Base-by-base conservation (phyloP, 306 rosid genomes). In the Malus fusca region DNA sequence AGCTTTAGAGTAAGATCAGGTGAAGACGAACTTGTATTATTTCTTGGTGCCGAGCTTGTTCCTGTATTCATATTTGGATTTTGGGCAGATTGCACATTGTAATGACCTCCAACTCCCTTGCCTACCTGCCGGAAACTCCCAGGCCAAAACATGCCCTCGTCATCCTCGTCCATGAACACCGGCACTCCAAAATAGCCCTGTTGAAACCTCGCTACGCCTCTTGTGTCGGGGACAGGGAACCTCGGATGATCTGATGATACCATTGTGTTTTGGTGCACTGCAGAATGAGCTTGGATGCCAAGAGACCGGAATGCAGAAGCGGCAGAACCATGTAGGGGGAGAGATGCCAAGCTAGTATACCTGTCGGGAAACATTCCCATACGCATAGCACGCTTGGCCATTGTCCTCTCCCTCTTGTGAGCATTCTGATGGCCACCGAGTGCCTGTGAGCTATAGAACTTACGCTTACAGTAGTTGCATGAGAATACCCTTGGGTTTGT, bases 361-460 rank as follows among this genome's bases (percentile, higher is more conserved):
- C 89, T 79, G 9, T 86, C 84, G 3, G 90, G 71, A 72, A 89
- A 88, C 84, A 89, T 86, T 25, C 95, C 96, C 88, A 93, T 84
- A 61, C 93, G 80, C 93, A 91, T 78, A 1, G 91, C 97, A 0
- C 96, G 96, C 63, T 93, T 93, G 0, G 98, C 97, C 93, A 93
- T 89, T 59, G 97, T 89, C 59, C 98, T 82, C 85, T 93, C 98
- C 84, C 98, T 81, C 75, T 91, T 93, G 64, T 93, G 98, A 62
- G 98, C 98, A 71, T 93, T 93, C 76, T 93, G 98, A 48, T 93
- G 98, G 60, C 98, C 98, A 0, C 98, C 98, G 6, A 93, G 77
- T 4, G 98, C 98, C 88, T 93, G 98, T 0, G 98, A 93, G 85
- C 98, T 93, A 43, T 71, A 93, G 90, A 93, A 93, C 77, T 91